Evolutionary conservation across 2,329 filamentous ascomycete species (phyloP).

Genomic region (Stagonosporopsis cucurbitacearum): DNA sequence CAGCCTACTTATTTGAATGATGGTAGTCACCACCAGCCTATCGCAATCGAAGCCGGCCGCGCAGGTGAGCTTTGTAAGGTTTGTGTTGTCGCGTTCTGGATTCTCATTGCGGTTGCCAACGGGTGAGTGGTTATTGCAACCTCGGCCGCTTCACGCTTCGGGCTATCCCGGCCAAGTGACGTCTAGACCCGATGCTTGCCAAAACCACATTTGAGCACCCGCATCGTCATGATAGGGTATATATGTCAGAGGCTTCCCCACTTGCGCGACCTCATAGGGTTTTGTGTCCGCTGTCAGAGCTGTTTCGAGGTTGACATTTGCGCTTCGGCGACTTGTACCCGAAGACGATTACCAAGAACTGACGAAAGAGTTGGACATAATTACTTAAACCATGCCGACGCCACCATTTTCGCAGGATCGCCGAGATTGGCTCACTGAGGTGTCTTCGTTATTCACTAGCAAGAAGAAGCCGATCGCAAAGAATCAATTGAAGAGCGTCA

Average conservation of each 20-base stretch:
- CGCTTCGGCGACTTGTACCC: constrained; percentile 13
- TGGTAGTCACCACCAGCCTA: constrained; percentile 1
- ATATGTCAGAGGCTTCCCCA: constrained; percentile 20
- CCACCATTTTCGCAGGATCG: constrained; percentile 46
- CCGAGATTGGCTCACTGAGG: constrained; percentile 45
- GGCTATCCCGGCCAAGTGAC: constrained; percentile 20
- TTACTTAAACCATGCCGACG: constrained; percentile 38
- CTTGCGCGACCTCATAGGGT: constrained; percentile 5
- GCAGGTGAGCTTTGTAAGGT: constrained; percentile 10
- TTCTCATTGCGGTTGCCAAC: constrained; percentile 7
- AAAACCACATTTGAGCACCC: constrained; percentile 12
- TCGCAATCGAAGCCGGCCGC: constrained; percentile 14
- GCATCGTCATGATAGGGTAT: constrained; percentile 21
- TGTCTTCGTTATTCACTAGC: constrained; percentile 34
- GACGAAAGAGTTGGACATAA: constrained; percentile 4
- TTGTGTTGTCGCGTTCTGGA: constrained; percentile 6
- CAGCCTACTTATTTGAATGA: constrained; percentile 1
- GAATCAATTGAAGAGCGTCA: constrained; percentile 18
- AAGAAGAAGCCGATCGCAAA: constrained; percentile 27
- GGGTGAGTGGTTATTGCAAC: constrained; percentile 14
- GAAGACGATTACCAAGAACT: constrained; percentile 9
- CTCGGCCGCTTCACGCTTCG: constrained; percentile 18
- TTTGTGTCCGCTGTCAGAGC: constrained; percentile 15
- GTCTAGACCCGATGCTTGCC: constrained; percentile 18
- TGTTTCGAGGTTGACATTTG: constrained; percentile 4